phyloP scores from a whole-genome alignment of 2,329 filamentous ascomycete genomes.

The Fusarium pseudograminearum region DNA sequence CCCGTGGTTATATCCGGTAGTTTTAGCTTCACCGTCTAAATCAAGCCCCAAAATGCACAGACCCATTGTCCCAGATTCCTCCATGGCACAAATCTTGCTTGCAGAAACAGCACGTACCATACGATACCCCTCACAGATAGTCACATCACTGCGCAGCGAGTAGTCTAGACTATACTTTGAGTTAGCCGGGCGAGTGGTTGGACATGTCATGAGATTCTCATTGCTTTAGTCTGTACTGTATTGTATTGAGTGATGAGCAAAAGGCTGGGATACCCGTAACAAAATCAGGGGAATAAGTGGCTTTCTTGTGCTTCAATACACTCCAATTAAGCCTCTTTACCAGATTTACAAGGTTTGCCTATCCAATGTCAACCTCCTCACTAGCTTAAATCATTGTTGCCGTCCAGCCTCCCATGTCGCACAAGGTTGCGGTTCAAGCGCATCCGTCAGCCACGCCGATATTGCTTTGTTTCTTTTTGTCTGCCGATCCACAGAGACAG shows the following conservation, averaged over 20 bases:
- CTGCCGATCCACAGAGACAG: neutral
- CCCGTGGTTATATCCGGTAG: neutral
- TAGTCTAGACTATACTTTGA: slow-evolving; percentile 21
- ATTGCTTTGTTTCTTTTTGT: neutral
- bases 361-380: neutral
- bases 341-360: neutral
- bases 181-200: slow-evolving; percentile 7
- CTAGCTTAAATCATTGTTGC: neutral
- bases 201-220: slow-evolving; percentile 19
- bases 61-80: slow-evolving; percentile 24
- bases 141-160: slow-evolving; percentile 44
- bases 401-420: slow-evolving; percentile 23
- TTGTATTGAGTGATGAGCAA: slow-evolving; percentile 4
- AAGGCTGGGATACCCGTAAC: slow-evolving; percentile 15
- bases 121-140: slow-evolving; percentile 24
- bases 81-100: slow-evolving; percentile 25
- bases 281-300: slow-evolving; percentile 4
- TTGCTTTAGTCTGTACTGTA: neutral
- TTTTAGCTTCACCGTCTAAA: slow-evolving; percentile 21
- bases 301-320: slow-evolving; percentile 18
- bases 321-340: neutral
- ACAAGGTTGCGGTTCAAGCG: slow-evolving; percentile 12
- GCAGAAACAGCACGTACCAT: slow-evolving; percentile 36
- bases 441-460: slow-evolving; percentile 22
- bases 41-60: slow-evolving; percentile 28